Percentiles rank a stretch among this genome's conserved stretches.
Evolutionary conservation across 192 early-diverging fungal species (phyloP).

Genomic region (Podila verticillata): DNA sequence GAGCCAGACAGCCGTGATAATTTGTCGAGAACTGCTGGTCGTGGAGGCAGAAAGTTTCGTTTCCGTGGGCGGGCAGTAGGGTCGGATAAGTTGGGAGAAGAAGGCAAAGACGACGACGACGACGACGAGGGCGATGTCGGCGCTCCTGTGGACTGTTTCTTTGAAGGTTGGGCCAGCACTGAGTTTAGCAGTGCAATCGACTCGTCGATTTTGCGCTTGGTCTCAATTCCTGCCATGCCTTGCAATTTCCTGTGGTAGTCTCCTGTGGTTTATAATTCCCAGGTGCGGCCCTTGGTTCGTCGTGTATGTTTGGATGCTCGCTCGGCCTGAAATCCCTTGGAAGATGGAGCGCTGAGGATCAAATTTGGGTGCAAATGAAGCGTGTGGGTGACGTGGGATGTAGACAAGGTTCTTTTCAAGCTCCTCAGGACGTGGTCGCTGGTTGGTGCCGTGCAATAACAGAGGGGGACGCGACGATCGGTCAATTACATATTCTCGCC

Average conservation of each 20-base stretch:
- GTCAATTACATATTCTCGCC: neutral
- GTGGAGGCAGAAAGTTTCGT: conserved; percentile 24
- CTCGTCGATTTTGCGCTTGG: conserved; percentile 46
- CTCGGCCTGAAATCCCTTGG: too few relatives aligned
- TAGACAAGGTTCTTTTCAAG: too few relatives aligned
- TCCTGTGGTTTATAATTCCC: neutral
- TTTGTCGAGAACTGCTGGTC: conserved; percentile 30
- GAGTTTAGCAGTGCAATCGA: conserved; percentile 45
- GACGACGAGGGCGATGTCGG: neutral
- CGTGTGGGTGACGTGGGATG: too few relatives aligned
- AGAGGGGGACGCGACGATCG: neutral
- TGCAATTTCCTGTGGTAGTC: too few relatives aligned
- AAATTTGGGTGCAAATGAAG: too few relatives aligned
- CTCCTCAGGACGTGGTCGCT: too few relatives aligned
- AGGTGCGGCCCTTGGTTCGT: neutral
- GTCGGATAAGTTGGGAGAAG: neutral
- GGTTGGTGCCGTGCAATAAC: too few relatives aligned
- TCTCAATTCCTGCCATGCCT: conserved; percentile 12
- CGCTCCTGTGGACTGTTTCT: conserved; percentile 3
- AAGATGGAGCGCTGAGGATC: too few relatives aligned
- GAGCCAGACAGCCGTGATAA: conserved; percentile 12
- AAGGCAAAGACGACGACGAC: neutral
- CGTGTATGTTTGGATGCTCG: too few relatives aligned
- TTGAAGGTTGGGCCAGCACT: conserved; percentile 32
- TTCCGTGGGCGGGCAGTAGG: neutral